Conservation (phyloP, 1,284 basidiomycete species). For the Chiua sp. region DNA sequence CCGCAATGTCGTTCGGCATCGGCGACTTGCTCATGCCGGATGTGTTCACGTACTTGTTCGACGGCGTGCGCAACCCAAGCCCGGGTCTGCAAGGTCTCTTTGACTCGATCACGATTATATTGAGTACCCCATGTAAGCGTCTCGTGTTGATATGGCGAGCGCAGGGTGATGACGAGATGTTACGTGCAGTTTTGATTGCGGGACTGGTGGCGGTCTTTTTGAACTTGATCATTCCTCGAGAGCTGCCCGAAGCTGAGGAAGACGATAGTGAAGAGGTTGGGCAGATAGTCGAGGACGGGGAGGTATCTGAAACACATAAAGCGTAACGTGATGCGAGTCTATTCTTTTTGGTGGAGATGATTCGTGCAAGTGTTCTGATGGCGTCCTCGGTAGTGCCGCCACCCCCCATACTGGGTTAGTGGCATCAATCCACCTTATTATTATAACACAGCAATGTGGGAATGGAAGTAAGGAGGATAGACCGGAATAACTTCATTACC, state of each 20-base stretch:
- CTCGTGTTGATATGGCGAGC: background rate
- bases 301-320: background rate
- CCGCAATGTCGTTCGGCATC: conserved; percentile 74
- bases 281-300: conserved; percentile 25
- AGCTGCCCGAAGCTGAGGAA: conserved; percentile 25
- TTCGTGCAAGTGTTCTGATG: too few relatives aligned
- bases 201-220: conserved; percentile 71
- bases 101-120: conserved; percentile 77
- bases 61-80: conserved; percentile 60
- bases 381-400: too few relatives aligned
- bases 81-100: conserved; percentile 74
- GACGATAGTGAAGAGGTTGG: conserved; percentile 39
- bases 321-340: background rate
- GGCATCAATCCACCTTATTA: too few relatives aligned
- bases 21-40: conserved; percentile 68
- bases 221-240: conserved; percentile 67
- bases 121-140: conserved; percentile 77
- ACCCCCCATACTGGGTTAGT: too few relatives aligned
- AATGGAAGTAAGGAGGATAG: too few relatives aligned
- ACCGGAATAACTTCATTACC: too few relatives aligned
- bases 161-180: conserved; percentile 19
- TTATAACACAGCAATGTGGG: too few relatives aligned
- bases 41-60: conserved; percentile 73
- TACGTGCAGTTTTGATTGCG: conserved; percentile 59
- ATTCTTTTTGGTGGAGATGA: too few relatives aligned